phyloP scores from a whole-genome alignment of 2,329 filamentous ascomycete genomes.

The Lachnellula arida region DNA sequence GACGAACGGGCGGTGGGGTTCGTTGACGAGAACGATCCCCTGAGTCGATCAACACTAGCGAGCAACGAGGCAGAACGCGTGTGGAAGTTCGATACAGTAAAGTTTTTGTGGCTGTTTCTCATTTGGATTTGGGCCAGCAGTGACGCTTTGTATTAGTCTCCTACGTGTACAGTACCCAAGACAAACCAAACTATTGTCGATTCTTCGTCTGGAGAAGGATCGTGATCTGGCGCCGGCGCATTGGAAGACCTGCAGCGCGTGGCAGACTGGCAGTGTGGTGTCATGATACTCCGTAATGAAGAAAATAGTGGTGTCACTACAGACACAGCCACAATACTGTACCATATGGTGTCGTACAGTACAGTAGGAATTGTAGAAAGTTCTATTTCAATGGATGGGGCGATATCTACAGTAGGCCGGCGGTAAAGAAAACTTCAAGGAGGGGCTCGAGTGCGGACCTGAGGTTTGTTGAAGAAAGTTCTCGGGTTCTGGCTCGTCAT shows the following conservation, averaged over 20 bases:
- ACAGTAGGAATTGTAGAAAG: not conserved
- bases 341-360: too few relatives aligned
- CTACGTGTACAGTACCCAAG: not conserved
- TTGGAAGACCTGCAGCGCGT: not conserved
- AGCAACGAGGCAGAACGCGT: not conserved
- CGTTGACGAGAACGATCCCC: not conserved
- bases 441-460: not conserved
- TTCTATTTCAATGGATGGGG: not conserved
- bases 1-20: not conserved
- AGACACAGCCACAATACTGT: not conserved
- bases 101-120: not conserved
- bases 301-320: not conserved
- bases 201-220: not conserved
- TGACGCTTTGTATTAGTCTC: not conserved
- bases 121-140: not conserved
- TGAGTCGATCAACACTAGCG: slow-evolving; percentile 2
- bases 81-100: not conserved
- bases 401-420: not conserved
- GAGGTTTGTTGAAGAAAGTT: not conserved
- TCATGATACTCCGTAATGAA: not conserved
- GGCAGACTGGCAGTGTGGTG: not conserved
- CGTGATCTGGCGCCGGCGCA: not conserved
- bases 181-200: not conserved
- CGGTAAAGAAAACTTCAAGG: not conserved
- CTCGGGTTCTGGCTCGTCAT: not conserved